A percentile compares a stretch with the other conserved stretches of the same genome.
Evolutionary conservation across 108 stramenopile genomes (phyloP).

Genomic region (Cylindrotheca closterium): DNA sequence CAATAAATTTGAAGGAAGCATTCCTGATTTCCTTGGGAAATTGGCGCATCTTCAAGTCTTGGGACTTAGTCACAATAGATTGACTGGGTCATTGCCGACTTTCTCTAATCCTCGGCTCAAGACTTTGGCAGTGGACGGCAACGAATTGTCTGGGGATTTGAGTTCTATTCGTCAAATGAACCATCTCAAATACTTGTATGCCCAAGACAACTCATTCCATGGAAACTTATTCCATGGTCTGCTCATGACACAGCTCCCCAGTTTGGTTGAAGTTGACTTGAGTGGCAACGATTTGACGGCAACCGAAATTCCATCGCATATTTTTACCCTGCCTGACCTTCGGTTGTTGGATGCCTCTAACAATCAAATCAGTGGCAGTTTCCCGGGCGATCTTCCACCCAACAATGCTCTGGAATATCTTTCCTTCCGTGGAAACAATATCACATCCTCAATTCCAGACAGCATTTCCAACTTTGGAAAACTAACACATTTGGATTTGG

Average conservation of each 20-base stretch:
- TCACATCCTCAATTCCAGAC: constrained; percentile 43
- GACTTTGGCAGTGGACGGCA: constrained; percentile 43
- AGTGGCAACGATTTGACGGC: constrained; percentile 25
- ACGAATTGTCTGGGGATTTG: constrained; percentile 32
- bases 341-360: constrained; percentile 15
- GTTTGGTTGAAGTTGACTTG: constrained; percentile 34
- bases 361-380: constrained; percentile 17
- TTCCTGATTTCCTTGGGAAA: constrained; percentile 32
- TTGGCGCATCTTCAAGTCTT: constrained; percentile 32
- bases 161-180: constrained; percentile 7
- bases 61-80: constrained; percentile 41
- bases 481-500: constrained; percentile 30
- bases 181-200: constrained; percentile 31
- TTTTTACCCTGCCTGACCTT: constrained; percentile 11
- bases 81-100: constrained; percentile 27
- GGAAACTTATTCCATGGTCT: constrained; percentile 11
- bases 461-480: constrained; percentile 7
- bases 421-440: constrained; percentile 37
- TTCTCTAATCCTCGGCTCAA: constrained; percentile 16
- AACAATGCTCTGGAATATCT: constrained; percentile 23
- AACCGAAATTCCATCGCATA: constrained; percentile 8
- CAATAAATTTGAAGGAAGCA: constrained; percentile 42
- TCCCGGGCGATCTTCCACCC: constrained; percentile 16
- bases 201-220: constrained; percentile 29
- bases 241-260: constrained; percentile 15